phyloP scores from a whole-genome alignment of 352 stramenopile genomes.

The Pythium volutum region DNA sequence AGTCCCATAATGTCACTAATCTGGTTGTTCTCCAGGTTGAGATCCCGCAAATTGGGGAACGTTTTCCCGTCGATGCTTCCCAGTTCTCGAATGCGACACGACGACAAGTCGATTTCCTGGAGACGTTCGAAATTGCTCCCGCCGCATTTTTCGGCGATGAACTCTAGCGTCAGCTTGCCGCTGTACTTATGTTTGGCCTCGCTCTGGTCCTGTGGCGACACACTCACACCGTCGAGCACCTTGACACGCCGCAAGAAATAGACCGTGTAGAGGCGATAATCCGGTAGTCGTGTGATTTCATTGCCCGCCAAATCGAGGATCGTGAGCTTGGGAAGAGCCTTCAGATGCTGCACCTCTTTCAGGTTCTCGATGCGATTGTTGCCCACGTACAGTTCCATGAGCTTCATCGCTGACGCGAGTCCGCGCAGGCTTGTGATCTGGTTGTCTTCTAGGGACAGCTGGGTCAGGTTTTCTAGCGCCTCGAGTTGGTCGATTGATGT shows the following conservation, averaged over 20 bases:
- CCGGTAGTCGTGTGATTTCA: conserved; percentile 45
- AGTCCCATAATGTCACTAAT: conserved; percentile 72
- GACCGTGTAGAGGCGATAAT: conserved; percentile 81
- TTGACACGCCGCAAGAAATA: conserved; percentile 82
- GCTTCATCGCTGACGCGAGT: conserved; percentile 49
- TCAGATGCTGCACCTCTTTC: conserved; percentile 79
- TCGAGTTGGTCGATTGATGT: conserved; percentile 58
- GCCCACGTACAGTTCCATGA: conserved; percentile 89
- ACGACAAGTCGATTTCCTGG: conserved; percentile 69
- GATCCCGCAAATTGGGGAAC: conserved; percentile 60
- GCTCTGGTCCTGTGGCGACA: conserved; percentile 71
- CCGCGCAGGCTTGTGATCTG: conserved; percentile 69
- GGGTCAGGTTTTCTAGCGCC: conserved; percentile 52
- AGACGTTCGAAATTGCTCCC: conserved; percentile 52
- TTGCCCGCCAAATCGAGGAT: conserved; percentile 88
- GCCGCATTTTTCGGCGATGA: conserved; percentile 78
- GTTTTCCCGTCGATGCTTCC: conserved; percentile 46
- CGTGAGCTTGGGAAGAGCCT: conserved; percentile 77
- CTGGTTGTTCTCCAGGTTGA: conserved; percentile 87
- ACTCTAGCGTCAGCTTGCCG: conserved; percentile 81
- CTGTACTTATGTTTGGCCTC: conserved; percentile 88
- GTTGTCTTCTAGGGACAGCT: conserved; percentile 87
- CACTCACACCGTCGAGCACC: conserved; percentile 73
- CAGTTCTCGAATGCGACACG: conserved; percentile 71
- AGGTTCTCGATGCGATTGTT: conserved; percentile 81